These are phyloP conservation scores for Globisporangium echinulatum DNA, from an alignment of 352 stramenopile species.

Conservation along the genomic window DNA sequence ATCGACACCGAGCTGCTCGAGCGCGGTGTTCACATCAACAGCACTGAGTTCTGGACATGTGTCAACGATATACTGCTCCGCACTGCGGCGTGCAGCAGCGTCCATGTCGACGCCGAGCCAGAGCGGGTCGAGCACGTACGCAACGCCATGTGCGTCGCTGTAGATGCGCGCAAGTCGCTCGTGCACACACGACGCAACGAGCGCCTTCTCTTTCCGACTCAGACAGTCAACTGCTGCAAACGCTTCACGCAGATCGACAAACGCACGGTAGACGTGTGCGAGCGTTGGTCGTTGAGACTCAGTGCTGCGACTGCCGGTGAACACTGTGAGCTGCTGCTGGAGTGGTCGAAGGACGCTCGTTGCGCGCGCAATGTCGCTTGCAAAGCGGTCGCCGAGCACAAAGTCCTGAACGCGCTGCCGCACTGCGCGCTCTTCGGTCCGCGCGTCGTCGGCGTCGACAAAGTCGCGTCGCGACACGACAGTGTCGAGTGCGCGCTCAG, in stretches of 20 bases:
- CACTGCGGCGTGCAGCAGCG: constrained; percentile 31
- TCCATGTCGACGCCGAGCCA: constrained; percentile 46
- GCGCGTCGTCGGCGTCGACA: constrained; percentile 24
- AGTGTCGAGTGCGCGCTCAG: constrained; percentile 43
- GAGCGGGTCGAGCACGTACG: constrained; percentile 52
- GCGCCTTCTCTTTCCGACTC: constrained; percentile 69
- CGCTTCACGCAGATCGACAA: constrained; percentile 35
- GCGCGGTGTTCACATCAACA: constrained; percentile 25
- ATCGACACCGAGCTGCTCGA: constrained; percentile 31
- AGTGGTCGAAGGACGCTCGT: constrained; percentile 47
- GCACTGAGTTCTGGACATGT: neutral
- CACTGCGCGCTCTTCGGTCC: constrained; percentile 32
- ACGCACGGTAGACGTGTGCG: constrained; percentile 49
- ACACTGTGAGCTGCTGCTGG: constrained; percentile 42
- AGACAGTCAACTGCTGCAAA: constrained; percentile 55
- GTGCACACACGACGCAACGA: constrained; percentile 55
- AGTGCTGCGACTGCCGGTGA: constrained; percentile 9
- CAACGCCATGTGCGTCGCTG: constrained; percentile 47
- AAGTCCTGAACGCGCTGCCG: constrained; percentile 58
- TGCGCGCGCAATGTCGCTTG: constrained; percentile 50
- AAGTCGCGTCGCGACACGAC: constrained; percentile 58
- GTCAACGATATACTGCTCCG: constrained; percentile 36
- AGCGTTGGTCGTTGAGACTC: constrained; percentile 15
- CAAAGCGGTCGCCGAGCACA: constrained; percentile 52
- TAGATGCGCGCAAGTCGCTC: constrained; percentile 67